These are phyloP conservation scores for Fusarium chlamydosporum DNA, from an alignment of 2,329 filamentous ascomycete species.

Conservation along the genomic window DNA sequence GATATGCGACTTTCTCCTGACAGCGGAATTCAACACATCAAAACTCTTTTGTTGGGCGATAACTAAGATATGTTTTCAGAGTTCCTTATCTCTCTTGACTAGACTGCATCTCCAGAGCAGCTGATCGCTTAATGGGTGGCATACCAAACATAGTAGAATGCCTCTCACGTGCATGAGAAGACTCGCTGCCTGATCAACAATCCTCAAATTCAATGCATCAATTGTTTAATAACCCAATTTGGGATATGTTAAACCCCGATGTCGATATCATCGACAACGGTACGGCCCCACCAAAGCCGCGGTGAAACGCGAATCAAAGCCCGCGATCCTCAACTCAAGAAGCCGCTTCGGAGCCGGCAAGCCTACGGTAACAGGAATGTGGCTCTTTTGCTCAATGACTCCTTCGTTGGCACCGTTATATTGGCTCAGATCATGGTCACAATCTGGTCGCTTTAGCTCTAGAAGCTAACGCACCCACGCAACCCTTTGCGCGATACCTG, in stretches of 20 bases:
- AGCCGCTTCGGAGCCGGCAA: constrained; percentile 22
- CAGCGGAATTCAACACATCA: constrained; percentile 26
- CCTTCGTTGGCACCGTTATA: constrained; percentile 33
- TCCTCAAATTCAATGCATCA: too few species aligned
- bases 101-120: constrained; percentile 10
- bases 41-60: constrained; percentile 13
- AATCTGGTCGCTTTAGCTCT: constrained; percentile 39
- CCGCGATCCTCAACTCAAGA: constrained; percentile 13
- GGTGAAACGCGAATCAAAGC: constrained; percentile 23
- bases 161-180: neutral
- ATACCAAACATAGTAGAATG: constrained; percentile 3
- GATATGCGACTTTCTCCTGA: constrained; percentile 38
- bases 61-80: constrained; percentile 1
- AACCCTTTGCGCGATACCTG: constrained; percentile 21
- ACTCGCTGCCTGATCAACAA: neutral
- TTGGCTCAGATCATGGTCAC: constrained; percentile 32
- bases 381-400: constrained; percentile 27
- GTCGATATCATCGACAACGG: neutral
- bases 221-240: neutral
- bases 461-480: constrained; percentile 29
- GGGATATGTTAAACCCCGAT: constrained; percentile 6
- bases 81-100: constrained; percentile 20
- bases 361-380: constrained; percentile 13
- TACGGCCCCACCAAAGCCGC: constrained; percentile 39
- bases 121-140: constrained; percentile 13